Conservation (phyloP, 345 rosid species). For the Syzygium jambos region DNA sequence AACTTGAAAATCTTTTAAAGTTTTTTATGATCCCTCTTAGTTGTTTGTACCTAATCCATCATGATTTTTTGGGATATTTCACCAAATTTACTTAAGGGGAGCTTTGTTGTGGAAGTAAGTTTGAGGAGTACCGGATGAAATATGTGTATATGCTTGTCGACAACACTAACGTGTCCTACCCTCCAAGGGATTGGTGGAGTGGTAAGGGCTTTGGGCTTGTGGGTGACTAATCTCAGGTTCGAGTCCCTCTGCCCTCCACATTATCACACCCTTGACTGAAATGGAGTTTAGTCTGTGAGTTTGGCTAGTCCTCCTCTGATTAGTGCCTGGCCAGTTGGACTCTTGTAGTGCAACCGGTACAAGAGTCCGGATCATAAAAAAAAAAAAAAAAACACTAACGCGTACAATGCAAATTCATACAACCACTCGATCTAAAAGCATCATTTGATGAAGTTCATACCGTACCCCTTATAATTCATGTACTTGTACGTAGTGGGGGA, state of each 20-base stretch:
- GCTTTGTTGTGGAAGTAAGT: background rate
- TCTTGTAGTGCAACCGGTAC: fast-evolving
- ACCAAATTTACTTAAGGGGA: background rate
- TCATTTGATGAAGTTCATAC: background rate
- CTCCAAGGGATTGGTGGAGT: too few relatives aligned
- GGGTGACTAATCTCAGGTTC: too few relatives aligned
- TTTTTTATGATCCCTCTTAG: background rate
- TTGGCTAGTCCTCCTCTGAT: too few relatives aligned
- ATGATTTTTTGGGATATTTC: background rate
- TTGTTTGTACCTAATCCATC: background rate
- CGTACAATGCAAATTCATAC: background rate
- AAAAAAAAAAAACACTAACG: background rate
- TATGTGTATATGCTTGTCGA: background rate
- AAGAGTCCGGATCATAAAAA: too few relatives aligned
- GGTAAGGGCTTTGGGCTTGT: too few relatives aligned
- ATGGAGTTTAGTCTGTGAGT: too few relatives aligned
- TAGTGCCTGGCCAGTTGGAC: too few relatives aligned
- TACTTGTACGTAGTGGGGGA: background rate
- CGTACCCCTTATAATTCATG: background rate
- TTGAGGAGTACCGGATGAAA: background rate
- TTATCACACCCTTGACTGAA: too few relatives aligned
- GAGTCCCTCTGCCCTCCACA: too few relatives aligned
- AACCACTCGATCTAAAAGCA: background rate
- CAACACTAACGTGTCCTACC: too few relatives aligned
- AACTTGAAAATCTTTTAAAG: background rate